Evolutionary conservation across 768 basidiomycete species (phyloP), one percentile per base, ranked within the genome.

Genomic region (Naganishia antarctica): DNA sequence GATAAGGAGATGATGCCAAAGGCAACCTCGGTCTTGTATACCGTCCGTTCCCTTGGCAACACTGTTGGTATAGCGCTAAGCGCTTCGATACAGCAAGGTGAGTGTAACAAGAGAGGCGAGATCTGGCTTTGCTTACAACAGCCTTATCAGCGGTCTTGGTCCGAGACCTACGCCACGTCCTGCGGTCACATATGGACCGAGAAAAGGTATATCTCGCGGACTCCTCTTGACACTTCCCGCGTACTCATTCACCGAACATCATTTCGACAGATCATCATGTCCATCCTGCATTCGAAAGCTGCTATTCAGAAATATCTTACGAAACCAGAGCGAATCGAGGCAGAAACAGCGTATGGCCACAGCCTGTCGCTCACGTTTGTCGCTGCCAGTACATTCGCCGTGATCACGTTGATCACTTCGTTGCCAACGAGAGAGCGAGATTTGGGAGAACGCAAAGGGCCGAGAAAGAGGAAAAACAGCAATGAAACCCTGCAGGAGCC

Each of bases 1-100:
- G 73, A 75, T 60, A 70, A 70, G 34, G 71, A 69, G 48, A 68
- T 63, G 37, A 77, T 77, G 76, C 74, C 76, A 18, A 72, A 73
- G 63, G 76, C 76, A 5, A 77, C 76, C 0, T 75, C 76, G 2
- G 44, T 75, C 7, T 67, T 75, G 11, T 77, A 74, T 65, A 75
- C 71, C 23, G 63, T 68, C n/a, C 69, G 76, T n/a, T 68, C 69
- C 15, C 70, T 77, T 13, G 76, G 76, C 2, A 73, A 62, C 13
- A 74, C 76, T 1, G 61, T 74, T 2, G 76, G 76, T 15, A 70
- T 77, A 6, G 69, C 72, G 21, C 37, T 74, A 2, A 74, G 73
- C 34, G 69, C 70, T 0, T 77, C 74, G 1, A 64, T 75, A n/a
- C 76, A 77, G 50, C 66, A 66, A 47, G 66, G 63, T 58, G 16